A percentile compares a stretch with the other conserved stretches of the same genome.
Conservation (phyloP, 2,329 filamentous ascomycete genomes). For the Fusarium tricinctum region DNA sequence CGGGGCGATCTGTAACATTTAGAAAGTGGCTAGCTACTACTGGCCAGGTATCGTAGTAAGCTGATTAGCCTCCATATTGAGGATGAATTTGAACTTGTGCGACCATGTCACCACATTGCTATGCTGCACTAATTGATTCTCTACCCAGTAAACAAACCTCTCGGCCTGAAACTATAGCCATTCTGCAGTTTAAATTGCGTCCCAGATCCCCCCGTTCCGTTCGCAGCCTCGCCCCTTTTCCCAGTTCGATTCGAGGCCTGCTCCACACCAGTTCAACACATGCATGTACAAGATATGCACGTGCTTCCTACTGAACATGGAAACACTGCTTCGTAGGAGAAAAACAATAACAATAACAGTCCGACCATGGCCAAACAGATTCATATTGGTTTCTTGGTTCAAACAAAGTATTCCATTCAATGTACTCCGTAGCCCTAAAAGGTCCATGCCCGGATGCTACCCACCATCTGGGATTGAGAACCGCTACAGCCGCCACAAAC, state of each 20-base stretch:
- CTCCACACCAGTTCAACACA: conserved; percentile 22
- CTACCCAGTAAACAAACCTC: not conserved
- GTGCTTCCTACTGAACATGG: not conserved
- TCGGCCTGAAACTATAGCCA: not conserved
- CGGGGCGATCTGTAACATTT: conserved; percentile 21
- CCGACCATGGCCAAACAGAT: not conserved
- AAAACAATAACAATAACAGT: not conserved
- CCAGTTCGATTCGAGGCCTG: conserved; percentile 16
- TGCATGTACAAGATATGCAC: conserved; percentile 6
- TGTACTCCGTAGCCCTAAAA: not conserved
- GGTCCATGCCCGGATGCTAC: conserved; percentile 5
- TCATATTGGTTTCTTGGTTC: not conserved
- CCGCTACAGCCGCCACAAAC: conserved; percentile 35
- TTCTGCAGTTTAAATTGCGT: conserved; percentile 22
- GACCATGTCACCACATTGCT: conserved; percentile 8
- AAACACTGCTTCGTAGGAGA: conserved; percentile 1
- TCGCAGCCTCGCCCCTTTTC: conserved; percentile 30
- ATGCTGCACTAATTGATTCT: not conserved
- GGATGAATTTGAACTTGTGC: conserved; percentile 10
- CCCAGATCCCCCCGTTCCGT: conserved; percentile 11
- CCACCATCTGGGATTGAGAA: conserved; percentile 18
- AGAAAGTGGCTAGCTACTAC: not conserved
- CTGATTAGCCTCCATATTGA: not conserved
- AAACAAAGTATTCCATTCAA: not conserved
- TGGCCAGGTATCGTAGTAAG: too few species aligned